Base-by-base conservation (phyloP, 2,329 filamentous ascomycete species). In the Cladosporium oxysporum region DNA sequence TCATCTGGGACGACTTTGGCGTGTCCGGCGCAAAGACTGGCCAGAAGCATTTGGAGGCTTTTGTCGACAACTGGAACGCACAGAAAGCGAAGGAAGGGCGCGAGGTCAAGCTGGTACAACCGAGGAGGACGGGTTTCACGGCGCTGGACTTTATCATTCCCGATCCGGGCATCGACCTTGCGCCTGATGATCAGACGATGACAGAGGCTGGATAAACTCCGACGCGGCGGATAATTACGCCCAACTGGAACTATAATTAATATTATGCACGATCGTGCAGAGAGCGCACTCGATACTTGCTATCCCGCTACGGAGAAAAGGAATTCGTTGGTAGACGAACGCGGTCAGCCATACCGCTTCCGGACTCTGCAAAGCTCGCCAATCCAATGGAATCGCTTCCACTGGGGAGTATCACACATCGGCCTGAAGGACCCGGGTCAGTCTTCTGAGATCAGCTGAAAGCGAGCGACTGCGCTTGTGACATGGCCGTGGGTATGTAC, bases 1-100 rank as follows among this genome's bases (percentile, higher is more conserved):
- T 93, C 91, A 74, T 98, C 37, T 98, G 93, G 92, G 95, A 99
- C 66, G 94, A 98, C 75, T 73, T 94, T 26, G 93, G 94, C 1
- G 79, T 92, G 41, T 91, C 91, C 3, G 88, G 85, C 10, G 85
- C 90, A 66, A 98, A 98, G 81, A 81, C 83, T 26, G 85, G 89
- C 64, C 77, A 97, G 55, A 85, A 83, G 64, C 83, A 81, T 11
- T 80, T 97, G 21, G 95, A 99, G 79, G 78, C 77, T 44, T 97
- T 91, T 88, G 85, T 99, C 63, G 91, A 96, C 69, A 84, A 88
- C 66, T 97, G 94, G 93, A 99, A 99, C 76, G 76, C 77, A 10
- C 87, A 91, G 68, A 78, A 83, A 11, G 84, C 85, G 31, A 83
- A 82, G n/a, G 79, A 79, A 60, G 83, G 83, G 66, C 82, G 86